Evolutionary conservation across 2,329 filamentous ascomycete species (phyloP).

Genomic region (Chaetoscypha palmicola): DNA sequence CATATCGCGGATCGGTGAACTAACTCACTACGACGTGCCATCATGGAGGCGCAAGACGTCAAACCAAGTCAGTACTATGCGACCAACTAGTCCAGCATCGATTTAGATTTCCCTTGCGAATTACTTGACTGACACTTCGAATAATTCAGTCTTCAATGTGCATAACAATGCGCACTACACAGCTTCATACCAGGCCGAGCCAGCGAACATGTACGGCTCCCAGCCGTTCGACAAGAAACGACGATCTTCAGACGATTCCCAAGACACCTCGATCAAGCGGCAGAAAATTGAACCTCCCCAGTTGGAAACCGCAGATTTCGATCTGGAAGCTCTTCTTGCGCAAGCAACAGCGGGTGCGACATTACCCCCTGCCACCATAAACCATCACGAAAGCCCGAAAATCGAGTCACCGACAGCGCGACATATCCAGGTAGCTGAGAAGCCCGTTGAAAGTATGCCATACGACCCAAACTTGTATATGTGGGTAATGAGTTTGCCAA

Average conservation of each 20-base stretch:
- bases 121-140: no score
- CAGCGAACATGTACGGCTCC: not conserved
- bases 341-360: constrained; percentile 14
- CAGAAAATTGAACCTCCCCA: constrained; percentile 10
- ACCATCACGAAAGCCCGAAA: not conserved
- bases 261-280: constrained; percentile 11
- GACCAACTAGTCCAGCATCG: no score
- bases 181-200: not conserved
- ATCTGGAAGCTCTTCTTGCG: constrained; percentile 16
- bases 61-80: not conserved
- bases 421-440: not conserved
- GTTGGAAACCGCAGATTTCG: constrained; percentile 5
- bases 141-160: not conserved
- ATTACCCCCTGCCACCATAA: not conserved
- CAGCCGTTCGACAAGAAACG: not conserved
- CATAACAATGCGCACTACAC: not conserved
- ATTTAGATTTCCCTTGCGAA: no score
- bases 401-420: not conserved
- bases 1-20: no score
- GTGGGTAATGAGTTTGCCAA: constrained; percentile 52
- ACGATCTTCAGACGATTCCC: not conserved
- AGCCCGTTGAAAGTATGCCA: constrained; percentile 4
- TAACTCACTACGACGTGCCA: no score
- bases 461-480: constrained; percentile 32
- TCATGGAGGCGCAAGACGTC: not conserved